Conservation (phyloP, 2,329 filamentous ascomycete species). For the Tolypocladium ovalisporum region DNA sequence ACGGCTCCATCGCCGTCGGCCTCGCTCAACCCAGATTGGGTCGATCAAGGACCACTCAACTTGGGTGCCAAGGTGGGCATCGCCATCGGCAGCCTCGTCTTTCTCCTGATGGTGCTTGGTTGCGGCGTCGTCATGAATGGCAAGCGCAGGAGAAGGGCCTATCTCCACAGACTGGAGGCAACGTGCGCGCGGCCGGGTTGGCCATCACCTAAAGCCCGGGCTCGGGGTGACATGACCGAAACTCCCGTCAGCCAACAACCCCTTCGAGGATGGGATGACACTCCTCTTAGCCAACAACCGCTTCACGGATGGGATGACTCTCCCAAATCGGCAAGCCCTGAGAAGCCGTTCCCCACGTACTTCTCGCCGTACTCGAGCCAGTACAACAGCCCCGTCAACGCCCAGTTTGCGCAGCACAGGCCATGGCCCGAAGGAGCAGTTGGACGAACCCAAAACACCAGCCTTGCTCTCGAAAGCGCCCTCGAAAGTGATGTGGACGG, state of each 20-base stretch:
- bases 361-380: conserved; percentile 51
- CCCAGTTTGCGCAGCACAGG: conserved; percentile 21
- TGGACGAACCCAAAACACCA: conserved; percentile 7
- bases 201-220: conserved; percentile 21
- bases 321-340: conserved; percentile 31
- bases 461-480: conserved; percentile 6
- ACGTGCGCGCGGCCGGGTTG: conserved; percentile 27
- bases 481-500: neutral
- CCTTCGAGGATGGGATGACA: conserved; percentile 41
- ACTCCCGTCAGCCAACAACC: conserved; percentile 43
- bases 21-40: conserved; percentile 27
- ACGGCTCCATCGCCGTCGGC: conserved; percentile 34
- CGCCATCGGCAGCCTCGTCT: conserved; percentile 36
- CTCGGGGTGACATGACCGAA: conserved; percentile 15
- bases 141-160: conserved; percentile 41
- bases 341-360: conserved; percentile 32
- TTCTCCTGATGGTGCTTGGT: conserved; percentile 36
- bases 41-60: conserved; percentile 32
- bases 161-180: conserved; percentile 35
- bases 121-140: conserved; percentile 46
- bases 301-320: conserved; percentile 43
- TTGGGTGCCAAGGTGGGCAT: conserved; percentile 49
- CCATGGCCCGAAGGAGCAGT: conserved; percentile 23
- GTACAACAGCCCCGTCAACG: conserved; percentile 46
- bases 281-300: conserved; percentile 43